phyloP scores from a whole-genome alignment of 2,329 filamentous ascomycete genomes.

The Seiridium unicorne region DNA sequence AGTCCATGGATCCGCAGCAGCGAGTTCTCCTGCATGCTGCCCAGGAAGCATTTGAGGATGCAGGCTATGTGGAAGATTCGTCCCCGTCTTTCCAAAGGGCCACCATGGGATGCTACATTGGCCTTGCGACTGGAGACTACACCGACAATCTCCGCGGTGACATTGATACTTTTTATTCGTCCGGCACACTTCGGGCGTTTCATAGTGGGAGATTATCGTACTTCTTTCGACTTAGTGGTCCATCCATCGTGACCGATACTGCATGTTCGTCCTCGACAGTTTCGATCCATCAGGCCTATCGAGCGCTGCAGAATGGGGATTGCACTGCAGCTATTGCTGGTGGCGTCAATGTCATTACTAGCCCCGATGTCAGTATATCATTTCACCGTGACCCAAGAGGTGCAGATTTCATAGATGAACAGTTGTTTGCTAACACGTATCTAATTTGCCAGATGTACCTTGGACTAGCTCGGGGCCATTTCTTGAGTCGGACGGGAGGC shows the following conservation, averaged over 20 bases:
- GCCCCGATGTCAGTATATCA: slow-evolving; percentile 9
- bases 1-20: slow-evolving; percentile 26
- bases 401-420: slow-evolving; percentile 11
- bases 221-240: slow-evolving; percentile 34
- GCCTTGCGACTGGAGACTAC: slow-evolving; percentile 18
- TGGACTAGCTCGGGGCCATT: slow-evolving; percentile 29
- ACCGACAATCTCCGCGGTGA: slow-evolving; percentile 21
- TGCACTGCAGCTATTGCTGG: slow-evolving; percentile 33
- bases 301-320: slow-evolving; percentile 27
- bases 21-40: slow-evolving; percentile 19
- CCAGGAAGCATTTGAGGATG: slow-evolving; percentile 17
- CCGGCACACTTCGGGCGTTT: slow-evolving; percentile 30
- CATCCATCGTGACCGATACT: slow-evolving; percentile 31
- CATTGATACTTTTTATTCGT: slow-evolving; percentile 21
- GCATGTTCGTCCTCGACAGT: slow-evolving; percentile 36
- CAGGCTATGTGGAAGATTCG: slow-evolving; percentile 13
- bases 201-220: slow-evolving; percentile 31
- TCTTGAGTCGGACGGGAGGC: slow-evolving; percentile 40
- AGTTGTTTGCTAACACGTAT: slow-evolving; percentile 11
- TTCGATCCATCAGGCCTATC: slow-evolving; percentile 32
- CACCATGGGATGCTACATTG: slow-evolving; percentile 25
- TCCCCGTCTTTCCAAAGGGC: slow-evolving; percentile 12
- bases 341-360: slow-evolving; percentile 37
- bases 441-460: slow-evolving; percentile 4
- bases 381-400: slow-evolving; percentile 9